Conservation (phyloP, 2,329 filamentous ascomycete species). For the Scedosporium dehoogii region DNA sequence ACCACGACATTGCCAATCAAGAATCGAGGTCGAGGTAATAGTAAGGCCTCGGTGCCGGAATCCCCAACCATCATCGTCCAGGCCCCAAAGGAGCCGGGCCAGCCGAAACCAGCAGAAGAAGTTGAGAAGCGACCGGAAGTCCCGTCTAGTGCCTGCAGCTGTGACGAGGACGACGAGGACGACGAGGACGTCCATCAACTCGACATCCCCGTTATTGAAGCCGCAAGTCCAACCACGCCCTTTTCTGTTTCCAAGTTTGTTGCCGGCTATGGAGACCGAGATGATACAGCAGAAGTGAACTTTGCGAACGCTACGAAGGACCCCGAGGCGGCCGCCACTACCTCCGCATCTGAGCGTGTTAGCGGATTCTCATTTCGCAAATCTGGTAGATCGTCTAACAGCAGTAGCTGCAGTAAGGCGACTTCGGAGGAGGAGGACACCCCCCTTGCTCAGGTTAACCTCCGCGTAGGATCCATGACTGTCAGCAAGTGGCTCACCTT, state of each 20-base stretch:
- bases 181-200: not conserved
- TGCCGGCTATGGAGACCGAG: constrained; percentile 14
- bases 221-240: constrained; percentile 28
- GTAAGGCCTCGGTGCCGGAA: not conserved
- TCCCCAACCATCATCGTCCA: constrained; percentile 1
- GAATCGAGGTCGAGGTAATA: not conserved
- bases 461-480: constrained; percentile 71
- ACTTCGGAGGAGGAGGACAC: constrained; percentile 43
- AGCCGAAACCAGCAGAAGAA: not conserved
- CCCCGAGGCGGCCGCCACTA: not conserved
- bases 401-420: constrained; percentile 33
- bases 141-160: constrained; percentile 3
- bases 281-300: constrained; percentile 9
- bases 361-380: constrained; percentile 18
- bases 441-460: constrained; percentile 60
- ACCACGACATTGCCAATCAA: not conserved
- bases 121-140: not conserved
- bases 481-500: constrained; percentile 85
- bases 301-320: constrained; percentile 21
- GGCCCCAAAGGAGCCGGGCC: not conserved
- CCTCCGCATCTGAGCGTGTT: not conserved
- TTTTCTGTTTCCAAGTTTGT: constrained; percentile 31
- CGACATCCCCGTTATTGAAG: constrained; percentile 4
- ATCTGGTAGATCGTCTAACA: constrained; percentile 25
- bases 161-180: not conserved